Conservation (phyloP, 2,329 filamentous ascomycete species). For the Dactylellina leptospora region DNA sequence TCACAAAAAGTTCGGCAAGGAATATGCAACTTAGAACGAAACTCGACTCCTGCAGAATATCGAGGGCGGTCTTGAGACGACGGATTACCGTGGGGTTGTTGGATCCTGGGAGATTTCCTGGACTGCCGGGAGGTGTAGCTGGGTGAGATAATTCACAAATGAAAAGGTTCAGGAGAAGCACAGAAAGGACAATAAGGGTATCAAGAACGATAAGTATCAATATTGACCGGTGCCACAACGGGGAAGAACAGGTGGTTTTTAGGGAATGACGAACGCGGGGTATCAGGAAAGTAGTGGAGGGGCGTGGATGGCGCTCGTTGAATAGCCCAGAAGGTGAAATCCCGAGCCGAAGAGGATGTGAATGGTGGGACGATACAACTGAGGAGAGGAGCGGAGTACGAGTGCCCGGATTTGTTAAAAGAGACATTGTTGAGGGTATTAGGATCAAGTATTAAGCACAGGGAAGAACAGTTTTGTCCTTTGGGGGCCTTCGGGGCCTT, state of each 20-base stretch:
- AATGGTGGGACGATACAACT: slow-evolving; percentile 25
- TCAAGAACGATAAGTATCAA: slow-evolving; percentile 43
- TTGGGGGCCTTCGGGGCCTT: background rate
- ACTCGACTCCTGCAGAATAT: slow-evolving; percentile 31
- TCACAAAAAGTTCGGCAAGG: slow-evolving; percentile 38
- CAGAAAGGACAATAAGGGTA: slow-evolving; percentile 29
- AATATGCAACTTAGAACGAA: slow-evolving; percentile 45
- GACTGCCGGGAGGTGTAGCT: slow-evolving; percentile 11
- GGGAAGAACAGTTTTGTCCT: background rate
- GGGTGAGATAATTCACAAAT: slow-evolving; percentile 43
- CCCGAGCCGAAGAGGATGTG: slow-evolving; percentile 9
- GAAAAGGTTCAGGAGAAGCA: slow-evolving; percentile 34
- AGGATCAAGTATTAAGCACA: background rate
- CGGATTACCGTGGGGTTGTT: slow-evolving; percentile 21
- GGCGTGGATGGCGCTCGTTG: slow-evolving; percentile 28
- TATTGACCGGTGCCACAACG: slow-evolving; percentile 31
- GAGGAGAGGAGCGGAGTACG: slow-evolving; percentile 25
- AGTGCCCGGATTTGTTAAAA: slow-evolving; percentile 13
- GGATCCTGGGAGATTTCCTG: slow-evolving; percentile 10
- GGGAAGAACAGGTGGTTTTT: slow-evolving; percentile 30
- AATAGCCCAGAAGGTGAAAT: slow-evolving; percentile 8
- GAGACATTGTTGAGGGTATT: slow-evolving; percentile 10
- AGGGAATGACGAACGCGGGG: slow-evolving; percentile 37
- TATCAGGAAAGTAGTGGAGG: slow-evolving; percentile 13
- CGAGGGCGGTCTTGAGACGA: slow-evolving; percentile 21